Percentiles rank a stretch among this genome's conserved stretches.
These are phyloP conservation scores for Bacidia rubella DNA, from an alignment of 495 filamentous ascomycete species.

Conservation along the genomic window DNA sequence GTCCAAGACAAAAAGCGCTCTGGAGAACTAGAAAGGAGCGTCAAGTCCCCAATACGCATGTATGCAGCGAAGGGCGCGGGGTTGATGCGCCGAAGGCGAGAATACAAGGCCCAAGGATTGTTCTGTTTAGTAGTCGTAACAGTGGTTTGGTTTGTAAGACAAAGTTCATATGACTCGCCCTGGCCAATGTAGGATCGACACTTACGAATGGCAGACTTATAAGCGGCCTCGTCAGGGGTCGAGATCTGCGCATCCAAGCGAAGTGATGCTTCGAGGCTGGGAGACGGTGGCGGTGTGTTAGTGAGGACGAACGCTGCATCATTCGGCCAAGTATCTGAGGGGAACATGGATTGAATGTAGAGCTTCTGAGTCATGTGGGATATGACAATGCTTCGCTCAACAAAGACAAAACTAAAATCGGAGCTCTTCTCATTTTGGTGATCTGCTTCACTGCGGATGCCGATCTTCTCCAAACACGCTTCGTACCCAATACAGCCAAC, in stretches of 20 bases:
- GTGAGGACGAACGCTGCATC: background rate
- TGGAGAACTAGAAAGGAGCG: slow-evolving; percentile 73
- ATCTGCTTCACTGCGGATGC: slow-evolving; percentile 22
- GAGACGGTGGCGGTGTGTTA: background rate
- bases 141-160: slow-evolving; percentile 66
- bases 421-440: slow-evolving; percentile 3
- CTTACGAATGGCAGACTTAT: slow-evolving; percentile 47
- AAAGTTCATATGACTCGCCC: slow-evolving; percentile 89
- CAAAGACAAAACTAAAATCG: slow-evolving; percentile 65
- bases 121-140: slow-evolving; percentile 22
- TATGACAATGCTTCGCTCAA: slow-evolving; percentile 66
- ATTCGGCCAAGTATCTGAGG: slow-evolving; percentile 26
- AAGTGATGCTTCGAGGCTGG: background rate
- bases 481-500: slow-evolving; percentile 89
- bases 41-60: slow-evolving; percentile 52
- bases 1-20: slow-evolving; percentile 79
- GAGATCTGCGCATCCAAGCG: slow-evolving; percentile 8
- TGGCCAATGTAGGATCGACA: slow-evolving; percentile 60
- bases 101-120: slow-evolving; percentile 20
- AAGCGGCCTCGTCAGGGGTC: slow-evolving; percentile 40
- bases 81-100: slow-evolving; percentile 51
- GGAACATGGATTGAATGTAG: slow-evolving; percentile 50
- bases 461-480: slow-evolving; percentile 53
- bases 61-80: slow-evolving; percentile 81
- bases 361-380: slow-evolving; percentile 50